Conservation (phyloP, 2,329 filamentous ascomycete genomes). For the Karstenula rhodostoma region DNA sequence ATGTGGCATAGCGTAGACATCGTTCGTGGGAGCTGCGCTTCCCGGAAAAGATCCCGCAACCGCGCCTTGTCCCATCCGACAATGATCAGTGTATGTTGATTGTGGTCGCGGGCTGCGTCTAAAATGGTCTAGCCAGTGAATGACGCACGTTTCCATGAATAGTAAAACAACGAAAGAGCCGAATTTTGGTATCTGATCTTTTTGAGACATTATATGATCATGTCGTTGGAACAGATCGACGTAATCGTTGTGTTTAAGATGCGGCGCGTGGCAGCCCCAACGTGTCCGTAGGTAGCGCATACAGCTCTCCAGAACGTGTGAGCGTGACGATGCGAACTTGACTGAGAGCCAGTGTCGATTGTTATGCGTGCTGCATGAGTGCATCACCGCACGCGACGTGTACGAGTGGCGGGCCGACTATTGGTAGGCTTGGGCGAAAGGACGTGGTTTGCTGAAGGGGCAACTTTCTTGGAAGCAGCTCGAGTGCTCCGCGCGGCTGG, state of each 20-base stretch:
- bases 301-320: background rate
- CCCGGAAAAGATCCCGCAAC: background rate
- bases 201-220: too few relatives aligned
- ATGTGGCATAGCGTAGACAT: background rate
- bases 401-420: conserved; percentile 13
- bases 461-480: conserved; percentile 15
- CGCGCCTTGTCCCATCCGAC: background rate
- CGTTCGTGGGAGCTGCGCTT: background rate
- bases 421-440: conserved; percentile 21
- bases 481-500: conserved; percentile 9
- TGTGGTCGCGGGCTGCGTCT: background rate
- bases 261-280: too few relatives aligned
- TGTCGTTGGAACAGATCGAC: too few relatives aligned
- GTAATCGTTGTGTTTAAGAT: too few relatives aligned
- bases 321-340: background rate
- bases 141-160: background rate
- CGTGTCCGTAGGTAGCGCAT: too few relatives aligned
- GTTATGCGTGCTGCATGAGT: background rate
- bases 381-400: conserved; percentile 10
- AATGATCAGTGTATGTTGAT: background rate
- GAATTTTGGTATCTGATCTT: too few relatives aligned
- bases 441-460: conserved; percentile 6
- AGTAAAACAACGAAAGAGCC: too few relatives aligned
- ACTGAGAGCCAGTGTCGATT: background rate
- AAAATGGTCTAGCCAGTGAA: background rate